These are phyloP conservation scores for Dictyophora rubrovolvata DNA, from an alignment of 768 basidiomycete genomes.

Conservation along the genomic window DNA sequence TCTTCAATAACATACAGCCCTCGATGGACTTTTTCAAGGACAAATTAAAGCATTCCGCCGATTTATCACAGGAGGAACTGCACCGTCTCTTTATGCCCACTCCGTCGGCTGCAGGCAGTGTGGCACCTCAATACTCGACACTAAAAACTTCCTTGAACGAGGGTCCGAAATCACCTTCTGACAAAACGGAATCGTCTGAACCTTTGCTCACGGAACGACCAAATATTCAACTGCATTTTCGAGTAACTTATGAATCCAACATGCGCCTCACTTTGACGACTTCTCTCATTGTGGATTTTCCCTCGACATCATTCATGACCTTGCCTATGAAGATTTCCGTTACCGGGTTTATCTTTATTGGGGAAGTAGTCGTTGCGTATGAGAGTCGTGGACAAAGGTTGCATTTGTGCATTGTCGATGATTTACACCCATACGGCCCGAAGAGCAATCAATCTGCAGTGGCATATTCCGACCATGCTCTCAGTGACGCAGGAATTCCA, in stretches of 20 bases:
- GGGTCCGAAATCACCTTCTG: background rate
- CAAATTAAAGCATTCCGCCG: constrained; percentile 25
- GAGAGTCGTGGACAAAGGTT: constrained; percentile 73
- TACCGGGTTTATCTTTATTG: constrained; percentile 76
- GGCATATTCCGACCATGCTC: constrained; percentile 20
- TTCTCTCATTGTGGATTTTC: constrained; percentile 93
- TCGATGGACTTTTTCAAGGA: constrained; percentile 35
- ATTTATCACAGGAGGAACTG: constrained; percentile 16
- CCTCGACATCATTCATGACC: constrained; percentile 92
- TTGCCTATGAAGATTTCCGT: constrained; percentile 92
- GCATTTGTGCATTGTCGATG: constrained; percentile 84
- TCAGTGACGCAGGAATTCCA: constrained; percentile 31
- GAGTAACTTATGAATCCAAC: constrained; percentile 79
- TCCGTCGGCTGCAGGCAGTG: background rate
- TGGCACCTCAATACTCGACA: constrained; percentile 10
- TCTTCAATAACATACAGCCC: constrained; percentile 42
- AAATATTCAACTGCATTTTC: constrained; percentile 83
- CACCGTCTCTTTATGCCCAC: constrained; percentile 3
- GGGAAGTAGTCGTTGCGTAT: constrained; percentile 86
- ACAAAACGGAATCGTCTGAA: constrained; percentile 19
- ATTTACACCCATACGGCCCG: constrained; percentile 73
- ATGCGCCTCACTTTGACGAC: constrained; percentile 84
- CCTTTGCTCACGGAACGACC: constrained; percentile 32
- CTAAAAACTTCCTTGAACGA: background rate
- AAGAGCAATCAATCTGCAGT: constrained; percentile 24